Evolutionary conservation across 1,284 basidiomycete genomes (phyloP).

Genomic region (Cutaneotrichosporon mucoides): DNA sequence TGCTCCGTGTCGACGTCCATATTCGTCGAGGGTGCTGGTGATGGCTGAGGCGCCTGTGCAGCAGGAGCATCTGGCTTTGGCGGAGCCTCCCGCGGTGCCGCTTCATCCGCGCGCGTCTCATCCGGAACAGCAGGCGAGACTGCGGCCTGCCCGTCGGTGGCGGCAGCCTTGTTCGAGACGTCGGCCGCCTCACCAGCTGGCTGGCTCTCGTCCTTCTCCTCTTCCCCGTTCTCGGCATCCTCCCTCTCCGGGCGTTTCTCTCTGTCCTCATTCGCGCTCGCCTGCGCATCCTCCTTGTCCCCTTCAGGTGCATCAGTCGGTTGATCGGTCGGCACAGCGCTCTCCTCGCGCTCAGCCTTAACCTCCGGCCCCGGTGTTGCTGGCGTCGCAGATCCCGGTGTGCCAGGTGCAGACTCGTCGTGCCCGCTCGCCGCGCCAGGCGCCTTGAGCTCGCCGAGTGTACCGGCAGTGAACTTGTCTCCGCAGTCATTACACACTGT

Average conservation of each 20-base stretch:
- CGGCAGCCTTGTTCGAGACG: no score
- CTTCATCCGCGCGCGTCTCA: no score
- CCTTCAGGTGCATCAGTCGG: no score
- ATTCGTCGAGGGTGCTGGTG: no score
- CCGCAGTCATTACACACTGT: conserved; percentile 44
- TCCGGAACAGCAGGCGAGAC: no score
- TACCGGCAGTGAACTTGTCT: conserved; percentile 34
- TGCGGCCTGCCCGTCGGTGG: no score
- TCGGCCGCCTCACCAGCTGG: no score
- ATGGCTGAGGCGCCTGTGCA: no score
- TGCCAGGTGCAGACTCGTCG: background rate
- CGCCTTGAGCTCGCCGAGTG: conserved; percentile 33
- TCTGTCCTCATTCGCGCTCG: background rate
- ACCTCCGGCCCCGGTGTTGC: conserved; percentile 1
- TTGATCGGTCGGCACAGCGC: background rate
- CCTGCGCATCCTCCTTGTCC: no score
- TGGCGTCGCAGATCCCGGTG: background rate
- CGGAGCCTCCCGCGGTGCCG: no score
- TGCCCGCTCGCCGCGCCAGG: conserved; percentile 27
- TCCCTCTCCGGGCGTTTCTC: background rate
- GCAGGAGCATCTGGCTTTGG: no score
- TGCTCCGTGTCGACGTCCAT: no score
- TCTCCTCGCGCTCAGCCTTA: background rate
- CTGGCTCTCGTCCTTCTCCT: conserved; percentile 45
- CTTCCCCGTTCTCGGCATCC: background rate